These are phyloP conservation scores for Metschnikowia amazonensis DNA, from an alignment of 805 yeast species.

Conservation along the genomic window DNA sequence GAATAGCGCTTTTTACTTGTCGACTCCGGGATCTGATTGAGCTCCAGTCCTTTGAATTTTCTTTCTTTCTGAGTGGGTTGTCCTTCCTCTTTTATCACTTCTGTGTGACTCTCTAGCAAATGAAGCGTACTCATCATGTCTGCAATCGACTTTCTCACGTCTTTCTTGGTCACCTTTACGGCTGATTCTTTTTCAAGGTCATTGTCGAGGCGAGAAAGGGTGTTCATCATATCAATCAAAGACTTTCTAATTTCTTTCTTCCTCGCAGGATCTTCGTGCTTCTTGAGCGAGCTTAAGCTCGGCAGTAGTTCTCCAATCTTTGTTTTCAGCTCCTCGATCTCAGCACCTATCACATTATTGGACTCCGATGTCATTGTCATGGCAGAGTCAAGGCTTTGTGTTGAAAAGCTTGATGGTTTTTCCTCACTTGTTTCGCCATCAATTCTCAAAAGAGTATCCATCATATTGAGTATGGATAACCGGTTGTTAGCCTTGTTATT, in stretches of 20 bases:
- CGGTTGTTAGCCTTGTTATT: not conserved
- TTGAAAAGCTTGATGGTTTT: not conserved
- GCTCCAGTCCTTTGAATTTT: not conserved
- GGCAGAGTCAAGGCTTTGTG: not conserved
- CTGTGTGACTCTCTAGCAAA: constrained; percentile 17
- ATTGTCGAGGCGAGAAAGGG: constrained; percentile 2
- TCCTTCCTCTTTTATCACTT: constrained; percentile 1
- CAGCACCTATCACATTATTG: not conserved
- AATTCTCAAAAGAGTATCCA: constrained; percentile 4
- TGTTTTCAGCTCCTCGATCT: not conserved
- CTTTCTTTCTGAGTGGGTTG: not conserved
- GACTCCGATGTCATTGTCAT: not conserved
- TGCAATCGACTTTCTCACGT: constrained; percentile 23
- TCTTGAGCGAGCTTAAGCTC: not conserved
- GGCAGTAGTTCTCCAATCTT: not conserved
- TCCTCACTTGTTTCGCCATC: not conserved
- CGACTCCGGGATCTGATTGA: not conserved
- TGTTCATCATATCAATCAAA: constrained; percentile 9
- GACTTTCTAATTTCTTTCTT: constrained; percentile 6
- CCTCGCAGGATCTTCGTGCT: not conserved
- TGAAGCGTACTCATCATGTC: constrained; percentile 29
- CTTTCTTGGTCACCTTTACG: constrained; percentile 12
- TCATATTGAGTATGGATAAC: constrained; percentile 4
- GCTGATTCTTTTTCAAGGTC: constrained; percentile 3
- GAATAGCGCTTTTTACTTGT: constrained; percentile 21